A percentile compares a stretch with the other conserved stretches of the same genome.
Conservation (phyloP, 495 filamentous ascomycete genomes). For the Acidiella bohemica region DNA sequence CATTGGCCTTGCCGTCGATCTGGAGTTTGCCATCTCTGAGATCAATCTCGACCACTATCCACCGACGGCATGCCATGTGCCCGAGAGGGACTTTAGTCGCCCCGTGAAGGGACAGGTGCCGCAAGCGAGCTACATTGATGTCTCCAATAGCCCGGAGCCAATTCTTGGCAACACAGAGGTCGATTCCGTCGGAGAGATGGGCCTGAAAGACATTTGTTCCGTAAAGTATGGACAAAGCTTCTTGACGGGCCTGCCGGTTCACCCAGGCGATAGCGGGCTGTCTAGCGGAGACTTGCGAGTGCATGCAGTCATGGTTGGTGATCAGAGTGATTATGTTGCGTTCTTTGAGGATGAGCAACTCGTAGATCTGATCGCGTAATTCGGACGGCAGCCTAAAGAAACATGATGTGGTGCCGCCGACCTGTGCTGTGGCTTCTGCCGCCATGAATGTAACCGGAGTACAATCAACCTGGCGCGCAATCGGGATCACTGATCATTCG, state of each 20-base stretch:
- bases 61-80: constrained; percentile 2
- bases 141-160: constrained; percentile 8
- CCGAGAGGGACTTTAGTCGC: constrained; percentile 6
- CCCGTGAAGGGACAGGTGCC: constrained; percentile 2
- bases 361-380: constrained; percentile 11
- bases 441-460: not conserved
- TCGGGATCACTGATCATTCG: no score
- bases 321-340: constrained; percentile 10
- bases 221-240: constrained; percentile 11
- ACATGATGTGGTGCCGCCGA: not conserved
- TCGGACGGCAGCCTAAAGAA: constrained; percentile 9
- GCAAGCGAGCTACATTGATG: constrained; percentile 1
- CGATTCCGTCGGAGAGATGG: not conserved
- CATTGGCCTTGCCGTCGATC: not conserved
- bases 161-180: not conserved
- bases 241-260: constrained; percentile 5
- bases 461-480: not conserved
- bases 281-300: constrained; percentile 2
- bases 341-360: constrained; percentile 1
- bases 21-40: constrained; percentile 3
- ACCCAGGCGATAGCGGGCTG: constrained; percentile 9
- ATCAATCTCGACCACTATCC: constrained; percentile 7
- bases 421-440: not conserved
- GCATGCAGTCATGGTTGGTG: constrained; percentile 1
- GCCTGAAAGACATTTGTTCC: constrained; percentile 8